These are phyloP conservation scores for Ganoderma meredithae DNA, from an alignment of 1,284 basidiomycete species.

Conservation along the genomic window DNA sequence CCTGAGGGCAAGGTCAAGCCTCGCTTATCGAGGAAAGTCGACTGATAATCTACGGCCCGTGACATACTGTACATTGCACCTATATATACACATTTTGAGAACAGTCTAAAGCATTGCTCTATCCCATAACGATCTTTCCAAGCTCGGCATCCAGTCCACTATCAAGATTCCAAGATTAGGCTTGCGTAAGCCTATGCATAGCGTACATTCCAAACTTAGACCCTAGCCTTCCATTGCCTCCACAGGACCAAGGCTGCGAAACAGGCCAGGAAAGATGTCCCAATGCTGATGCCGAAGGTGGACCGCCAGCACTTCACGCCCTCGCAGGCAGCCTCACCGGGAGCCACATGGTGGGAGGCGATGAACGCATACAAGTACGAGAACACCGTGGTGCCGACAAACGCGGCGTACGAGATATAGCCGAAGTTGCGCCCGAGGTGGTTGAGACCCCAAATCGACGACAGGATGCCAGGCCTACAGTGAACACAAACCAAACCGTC, in stretches of 20 bases:
- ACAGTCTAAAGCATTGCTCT: conserved; percentile 6
- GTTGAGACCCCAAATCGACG: conserved; percentile 72
- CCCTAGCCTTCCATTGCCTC: conserved; percentile 63
- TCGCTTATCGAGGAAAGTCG: conserved; percentile 12
- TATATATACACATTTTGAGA: background rate
- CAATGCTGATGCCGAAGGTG: conserved; percentile 65
- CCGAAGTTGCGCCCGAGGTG: conserved; percentile 80
- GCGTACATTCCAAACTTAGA: conserved; percentile 32
- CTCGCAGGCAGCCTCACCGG: conserved; percentile 54
- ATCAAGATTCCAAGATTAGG: background rate
- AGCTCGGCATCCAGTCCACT: background rate
- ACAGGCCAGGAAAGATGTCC: conserved; percentile 53
- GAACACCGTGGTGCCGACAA: conserved; percentile 75
- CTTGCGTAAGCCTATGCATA: background rate
- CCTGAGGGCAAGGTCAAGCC: conserved; percentile 43
- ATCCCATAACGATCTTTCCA: background rate
- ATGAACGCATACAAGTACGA: conserved; percentile 80
- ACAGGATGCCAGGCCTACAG: conserved; percentile 69
- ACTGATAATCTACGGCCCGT: conserved; percentile 11
- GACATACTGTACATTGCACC: conserved; percentile 3
- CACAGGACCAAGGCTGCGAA: conserved; percentile 57
- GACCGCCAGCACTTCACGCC: conserved; percentile 68
- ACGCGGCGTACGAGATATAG: conserved; percentile 73
- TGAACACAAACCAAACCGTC: background rate
- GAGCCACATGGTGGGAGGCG: conserved; percentile 54